These are phyloP conservation scores for Mrakia frigida DNA, from an alignment of 768 basidiomycete genomes.

Conservation along the genomic window DNA sequence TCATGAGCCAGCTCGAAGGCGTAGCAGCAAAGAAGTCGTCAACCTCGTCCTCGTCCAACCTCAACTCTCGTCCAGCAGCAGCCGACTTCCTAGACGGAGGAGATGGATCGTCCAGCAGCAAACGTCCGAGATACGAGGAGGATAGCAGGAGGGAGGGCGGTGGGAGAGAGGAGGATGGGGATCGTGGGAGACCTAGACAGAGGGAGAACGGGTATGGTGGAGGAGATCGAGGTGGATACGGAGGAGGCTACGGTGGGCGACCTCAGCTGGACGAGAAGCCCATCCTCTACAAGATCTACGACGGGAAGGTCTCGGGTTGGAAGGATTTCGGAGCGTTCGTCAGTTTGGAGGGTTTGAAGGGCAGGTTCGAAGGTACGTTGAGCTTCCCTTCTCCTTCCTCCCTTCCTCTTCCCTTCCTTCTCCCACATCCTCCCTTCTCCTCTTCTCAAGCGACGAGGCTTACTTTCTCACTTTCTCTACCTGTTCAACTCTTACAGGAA, in stretches of 20 bases:
- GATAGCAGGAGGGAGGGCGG: conserved; percentile 1
- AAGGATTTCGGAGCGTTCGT: conserved; percentile 98
- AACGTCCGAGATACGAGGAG: conserved; percentile 15
- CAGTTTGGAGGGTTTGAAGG: conserved; percentile 74
- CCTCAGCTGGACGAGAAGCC: conserved; percentile 67
- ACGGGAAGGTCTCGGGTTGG: conserved; percentile 72
- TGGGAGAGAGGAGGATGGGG: conserved; percentile 2
- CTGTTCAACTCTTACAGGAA: conserved; percentile 54
- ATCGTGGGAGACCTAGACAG: conserved; percentile 14
- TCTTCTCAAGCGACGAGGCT: not conserved
- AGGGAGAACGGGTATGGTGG: conserved; percentile 44
- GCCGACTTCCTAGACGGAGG: conserved; percentile 34
- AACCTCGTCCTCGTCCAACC: conserved; percentile 34
- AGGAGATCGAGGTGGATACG: conserved; percentile 39
- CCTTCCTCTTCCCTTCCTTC: not conserved
- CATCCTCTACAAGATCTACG: conserved; percentile 89
- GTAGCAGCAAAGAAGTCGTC: conserved; percentile 60
- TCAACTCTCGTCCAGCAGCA: conserved; percentile 41
- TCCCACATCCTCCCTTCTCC: not conserved
- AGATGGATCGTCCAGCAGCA: conserved; percentile 37
- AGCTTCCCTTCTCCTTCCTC: not conserved
- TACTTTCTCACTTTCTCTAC: not conserved
- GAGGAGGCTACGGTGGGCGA: conserved; percentile 44
- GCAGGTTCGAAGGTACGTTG: conserved; percentile 77
- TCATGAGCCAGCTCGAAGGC: conserved; percentile 69